Conservation (phyloP, 192 early-diverging fungal species). For the Coemansia sp. region DNA sequence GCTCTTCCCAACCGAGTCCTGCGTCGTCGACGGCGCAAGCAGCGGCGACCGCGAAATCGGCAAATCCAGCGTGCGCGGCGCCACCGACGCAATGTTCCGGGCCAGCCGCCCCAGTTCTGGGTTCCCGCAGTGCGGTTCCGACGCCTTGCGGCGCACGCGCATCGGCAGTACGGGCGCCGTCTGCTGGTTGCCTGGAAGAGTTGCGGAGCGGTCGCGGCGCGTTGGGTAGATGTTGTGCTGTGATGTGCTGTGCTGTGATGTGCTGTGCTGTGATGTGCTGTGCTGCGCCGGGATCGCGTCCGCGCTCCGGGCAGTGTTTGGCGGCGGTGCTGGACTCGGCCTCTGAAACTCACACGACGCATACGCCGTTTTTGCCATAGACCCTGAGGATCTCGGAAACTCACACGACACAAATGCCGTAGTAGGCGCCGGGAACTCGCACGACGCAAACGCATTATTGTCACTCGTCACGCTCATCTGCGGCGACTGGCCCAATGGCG, state of each 20-base stretch:
- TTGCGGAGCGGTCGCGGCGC: constrained; percentile 45
- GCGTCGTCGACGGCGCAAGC: constrained; percentile 18
- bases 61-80: constrained; percentile 7
- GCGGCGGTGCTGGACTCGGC: background rate
- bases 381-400: background rate
- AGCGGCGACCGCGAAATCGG: constrained; percentile 32
- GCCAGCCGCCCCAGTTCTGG: constrained; percentile 2
- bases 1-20: constrained; percentile 9
- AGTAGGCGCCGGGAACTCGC: background rate
- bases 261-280: too few species aligned
- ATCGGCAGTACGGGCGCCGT: background rate
- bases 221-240: background rate
- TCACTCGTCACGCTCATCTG: background rate
- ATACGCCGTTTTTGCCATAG: too few species aligned
- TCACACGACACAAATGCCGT: constrained; percentile 3
- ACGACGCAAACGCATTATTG: constrained; percentile 1
- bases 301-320: background rate
- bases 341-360: background rate
- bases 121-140: constrained; percentile 4
- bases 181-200: constrained; percentile 21
- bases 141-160: constrained; percentile 11
- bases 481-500: constrained; percentile 3
- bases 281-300: background rate
- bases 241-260: too few species aligned
- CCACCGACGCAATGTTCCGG: constrained; percentile 1